phyloP scores from a whole-genome alignment of 768 basidiomycete species.

The Lentinula raphanica region DNA sequence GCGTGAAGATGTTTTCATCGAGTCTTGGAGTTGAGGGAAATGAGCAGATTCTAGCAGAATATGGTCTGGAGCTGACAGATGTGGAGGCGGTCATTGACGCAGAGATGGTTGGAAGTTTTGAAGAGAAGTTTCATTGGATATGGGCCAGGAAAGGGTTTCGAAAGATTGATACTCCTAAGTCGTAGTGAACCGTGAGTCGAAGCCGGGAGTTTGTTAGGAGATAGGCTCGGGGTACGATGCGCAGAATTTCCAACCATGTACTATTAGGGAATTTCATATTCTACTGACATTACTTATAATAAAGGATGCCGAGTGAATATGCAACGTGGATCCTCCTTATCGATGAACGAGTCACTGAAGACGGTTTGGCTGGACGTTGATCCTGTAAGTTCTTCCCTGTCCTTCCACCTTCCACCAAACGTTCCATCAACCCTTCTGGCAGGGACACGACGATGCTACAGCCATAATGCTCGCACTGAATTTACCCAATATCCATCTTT shows the following conservation, averaged over 20 bases:
- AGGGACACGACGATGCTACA: slow-evolving; percentile 90
- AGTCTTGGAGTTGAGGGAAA: slow-evolving; percentile 23
- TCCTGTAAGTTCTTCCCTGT: slow-evolving; percentile 38
- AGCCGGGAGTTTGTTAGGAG: too few species aligned
- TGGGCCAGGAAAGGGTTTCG: not conserved
- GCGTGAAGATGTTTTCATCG: slow-evolving; percentile 21
- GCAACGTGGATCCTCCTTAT: too few species aligned
- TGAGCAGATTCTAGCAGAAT: slow-evolving; percentile 16
- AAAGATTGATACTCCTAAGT: too few species aligned
- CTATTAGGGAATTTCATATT: too few species aligned
- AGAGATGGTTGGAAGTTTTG: slow-evolving; percentile 19
- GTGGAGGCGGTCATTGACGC: slow-evolving; percentile 17
- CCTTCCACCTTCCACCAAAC: not conserved
- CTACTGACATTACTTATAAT: too few species aligned
- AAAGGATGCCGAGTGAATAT: too few species aligned
- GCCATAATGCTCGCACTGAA: slow-evolving; percentile 77
- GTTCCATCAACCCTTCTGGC: slow-evolving; percentile 5
- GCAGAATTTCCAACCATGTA: too few species aligned
- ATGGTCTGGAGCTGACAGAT: slow-evolving; percentile 12
- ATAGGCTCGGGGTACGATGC: too few species aligned
- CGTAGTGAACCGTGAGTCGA: too few species aligned
- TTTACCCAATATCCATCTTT: slow-evolving; percentile 55
- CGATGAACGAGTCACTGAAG: slow-evolving; percentile 10
- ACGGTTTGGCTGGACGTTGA: slow-evolving; percentile 62
- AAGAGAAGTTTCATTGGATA: slow-evolving; percentile 24